A percentile compares a stretch with the other conserved stretches of the same genome.
Evolutionary conservation across 371 early-diverging fungal genomes (phyloP).

Genomic region (Choanephora cucurbitarum): DNA sequence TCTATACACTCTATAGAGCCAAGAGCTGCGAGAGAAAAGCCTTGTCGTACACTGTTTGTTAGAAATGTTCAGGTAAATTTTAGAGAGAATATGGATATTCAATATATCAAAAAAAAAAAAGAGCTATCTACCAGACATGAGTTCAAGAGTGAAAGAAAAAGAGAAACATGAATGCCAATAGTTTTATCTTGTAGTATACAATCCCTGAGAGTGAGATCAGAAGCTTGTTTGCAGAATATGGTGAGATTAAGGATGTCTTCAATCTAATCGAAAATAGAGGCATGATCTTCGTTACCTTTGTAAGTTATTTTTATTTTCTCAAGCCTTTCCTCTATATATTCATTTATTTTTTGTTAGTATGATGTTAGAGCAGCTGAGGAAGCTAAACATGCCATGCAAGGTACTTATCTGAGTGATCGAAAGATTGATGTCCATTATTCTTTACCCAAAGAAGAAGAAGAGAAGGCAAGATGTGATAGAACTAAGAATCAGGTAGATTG

Average conservation of each 20-base stretch:
- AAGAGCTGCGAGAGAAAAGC: constrained; percentile 50
- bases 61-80: constrained; percentile 61
- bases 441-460: constrained; percentile 57
- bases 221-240: constrained; percentile 45
- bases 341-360: constrained; percentile 29
- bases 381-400: constrained; percentile 50
- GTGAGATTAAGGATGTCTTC: constrained; percentile 54
- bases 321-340: background rate
- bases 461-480: constrained; percentile 48
- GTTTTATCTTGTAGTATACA: constrained; percentile 30
- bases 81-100: too few species aligned
- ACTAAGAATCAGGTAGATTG: constrained; percentile 54
- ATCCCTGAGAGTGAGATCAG: constrained; percentile 41
- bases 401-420: constrained; percentile 37
- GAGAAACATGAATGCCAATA: background rate
- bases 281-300: constrained; percentile 58
- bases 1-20: constrained; percentile 36
- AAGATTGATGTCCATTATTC: constrained; percentile 62
- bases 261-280: constrained; percentile 52
- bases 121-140: background rate
- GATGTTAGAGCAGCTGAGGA: constrained; percentile 53
- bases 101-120: background rate
- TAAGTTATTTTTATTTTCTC: constrained; percentile 34
- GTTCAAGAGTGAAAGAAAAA: background rate
- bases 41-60: constrained; percentile 57